Conservation (phyloP, 2,329 filamentous ascomycete genomes). For the Colletotrichum agaves region DNA sequence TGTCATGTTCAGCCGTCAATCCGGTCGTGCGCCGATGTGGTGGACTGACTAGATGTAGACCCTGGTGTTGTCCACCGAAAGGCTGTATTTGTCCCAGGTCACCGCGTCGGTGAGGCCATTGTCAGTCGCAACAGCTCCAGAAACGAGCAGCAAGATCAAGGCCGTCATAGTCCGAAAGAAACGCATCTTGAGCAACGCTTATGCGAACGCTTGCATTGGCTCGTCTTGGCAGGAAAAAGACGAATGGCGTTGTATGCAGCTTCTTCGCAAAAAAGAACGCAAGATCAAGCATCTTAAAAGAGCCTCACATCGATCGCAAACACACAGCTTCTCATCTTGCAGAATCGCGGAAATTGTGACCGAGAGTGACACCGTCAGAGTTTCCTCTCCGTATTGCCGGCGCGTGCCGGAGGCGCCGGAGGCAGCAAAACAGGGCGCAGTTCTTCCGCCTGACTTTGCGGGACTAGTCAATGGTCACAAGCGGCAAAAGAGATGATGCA, state of each 20-base stretch:
- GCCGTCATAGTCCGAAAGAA: constrained; percentile 6
- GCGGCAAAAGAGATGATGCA: not conserved
- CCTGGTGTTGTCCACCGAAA: constrained; percentile 71
- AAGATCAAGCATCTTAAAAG: constrained; percentile 8
- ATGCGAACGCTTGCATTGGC: not conserved
- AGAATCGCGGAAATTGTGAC: constrained; percentile 23
- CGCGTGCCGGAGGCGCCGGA: not conserved
- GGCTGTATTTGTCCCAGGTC: constrained; percentile 78
- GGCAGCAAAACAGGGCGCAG: not conserved
- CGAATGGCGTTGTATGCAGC: not conserved
- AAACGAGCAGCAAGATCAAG: constrained; percentile 33
- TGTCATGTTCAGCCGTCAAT: constrained; percentile 76
- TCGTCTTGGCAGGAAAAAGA: not conserved
- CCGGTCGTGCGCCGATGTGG: constrained; percentile 31
- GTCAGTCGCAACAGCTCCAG: constrained; percentile 46
- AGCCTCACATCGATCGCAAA: not conserved
- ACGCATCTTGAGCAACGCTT: not conserved
- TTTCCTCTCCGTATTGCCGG: not conserved
- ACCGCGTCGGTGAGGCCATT: constrained; percentile 58
- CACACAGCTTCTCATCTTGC: not conserved
- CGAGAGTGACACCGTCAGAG: constrained; percentile 11
- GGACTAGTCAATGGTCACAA: not conserved
- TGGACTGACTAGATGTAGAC: constrained; percentile 20
- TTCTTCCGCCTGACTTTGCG: constrained; percentile 6
- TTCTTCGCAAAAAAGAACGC: not conserved